Conservation (phyloP, 2,329 filamentous ascomycete genomes). For the Eutypella sp. region DNA sequence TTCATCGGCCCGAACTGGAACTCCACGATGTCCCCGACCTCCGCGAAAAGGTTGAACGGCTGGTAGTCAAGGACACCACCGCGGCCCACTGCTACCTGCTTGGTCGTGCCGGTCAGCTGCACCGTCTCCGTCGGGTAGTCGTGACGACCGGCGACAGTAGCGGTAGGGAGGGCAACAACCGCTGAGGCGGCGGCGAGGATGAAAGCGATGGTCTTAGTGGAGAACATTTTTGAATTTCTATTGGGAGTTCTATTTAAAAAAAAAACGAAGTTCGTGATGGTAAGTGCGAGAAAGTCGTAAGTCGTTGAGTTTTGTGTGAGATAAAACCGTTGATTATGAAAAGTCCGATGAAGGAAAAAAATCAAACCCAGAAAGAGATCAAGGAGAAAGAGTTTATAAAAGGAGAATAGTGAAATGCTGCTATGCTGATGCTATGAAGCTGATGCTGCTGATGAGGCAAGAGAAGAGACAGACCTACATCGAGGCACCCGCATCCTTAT, state of each 20-base stretch:
- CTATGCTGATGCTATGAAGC: not conserved
- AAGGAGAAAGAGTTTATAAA: not conserved
- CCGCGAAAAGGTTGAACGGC: constrained; percentile 44
- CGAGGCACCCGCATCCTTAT: not conserved
- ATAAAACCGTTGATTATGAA: not conserved
- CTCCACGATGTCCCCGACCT: constrained; percentile 46
- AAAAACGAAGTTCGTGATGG: too few species aligned
- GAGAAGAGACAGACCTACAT: not conserved
- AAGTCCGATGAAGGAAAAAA: not conserved
- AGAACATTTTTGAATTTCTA: constrained; percentile 25
- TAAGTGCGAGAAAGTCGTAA: not conserved
- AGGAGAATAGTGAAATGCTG: not conserved
- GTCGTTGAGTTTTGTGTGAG: not conserved
- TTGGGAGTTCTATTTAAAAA: too few species aligned
- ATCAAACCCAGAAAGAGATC: not conserved
- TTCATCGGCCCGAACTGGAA: constrained; percentile 49
- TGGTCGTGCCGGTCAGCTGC: constrained; percentile 35
- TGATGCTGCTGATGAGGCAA: not conserved
- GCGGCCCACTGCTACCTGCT: constrained; percentile 41
- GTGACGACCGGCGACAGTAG: constrained; percentile 23
- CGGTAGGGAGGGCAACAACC: constrained; percentile 25
- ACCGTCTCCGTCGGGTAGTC: constrained; percentile 27
- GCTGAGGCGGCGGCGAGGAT: constrained; percentile 22
- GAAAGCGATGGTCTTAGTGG: constrained; percentile 21
- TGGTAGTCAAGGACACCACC: constrained; percentile 42